Conservation (phyloP, 2,329 filamentous ascomycete genomes). For the Diplocarpon rosae region DNA sequence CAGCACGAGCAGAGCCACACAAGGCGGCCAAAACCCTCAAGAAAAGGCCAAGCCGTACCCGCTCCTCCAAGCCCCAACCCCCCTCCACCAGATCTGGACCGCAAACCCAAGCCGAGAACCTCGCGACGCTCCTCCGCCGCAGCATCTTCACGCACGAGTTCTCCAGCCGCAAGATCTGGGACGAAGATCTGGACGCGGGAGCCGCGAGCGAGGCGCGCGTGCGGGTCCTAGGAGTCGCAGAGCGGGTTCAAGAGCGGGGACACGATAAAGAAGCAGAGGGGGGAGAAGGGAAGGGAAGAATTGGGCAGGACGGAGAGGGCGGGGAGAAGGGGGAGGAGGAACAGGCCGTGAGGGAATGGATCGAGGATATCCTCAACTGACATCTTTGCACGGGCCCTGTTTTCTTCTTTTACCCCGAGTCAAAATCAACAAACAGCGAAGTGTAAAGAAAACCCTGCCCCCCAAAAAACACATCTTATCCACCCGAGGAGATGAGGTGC, state of each 20-base stretch:
- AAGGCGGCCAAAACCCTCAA: neutral
- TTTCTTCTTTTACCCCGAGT: too few species aligned
- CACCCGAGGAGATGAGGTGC: too few species aligned
- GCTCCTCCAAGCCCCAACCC: too few species aligned
- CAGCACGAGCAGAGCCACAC: neutral
- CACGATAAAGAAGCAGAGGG: neutral
- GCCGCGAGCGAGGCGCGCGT: conserved; percentile 13
- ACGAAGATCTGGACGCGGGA: conserved; percentile 16
- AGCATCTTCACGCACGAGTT: conserved; percentile 21
- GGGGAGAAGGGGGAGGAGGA: conserved; percentile 2
- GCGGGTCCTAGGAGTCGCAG: neutral
- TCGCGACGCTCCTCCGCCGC: conserved; percentile 19
- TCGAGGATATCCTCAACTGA: conserved; percentile 7
- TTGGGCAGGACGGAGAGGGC: neutral
- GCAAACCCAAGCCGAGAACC: conserved; percentile 17
- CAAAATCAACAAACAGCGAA: too few species aligned
- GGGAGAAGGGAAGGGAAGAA: neutral
- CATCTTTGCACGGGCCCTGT: too few species aligned
- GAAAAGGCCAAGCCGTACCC: neutral
- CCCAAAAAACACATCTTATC: too few species aligned
- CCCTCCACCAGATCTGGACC: too few species aligned
- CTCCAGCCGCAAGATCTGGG: conserved; percentile 15
- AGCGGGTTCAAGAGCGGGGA: neutral
- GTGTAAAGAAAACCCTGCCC: too few species aligned
- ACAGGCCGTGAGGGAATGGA: conserved; percentile 12